Conservation (phyloP, 2,329 filamentous ascomycete genomes). For the Xylogone sp. region DNA sequence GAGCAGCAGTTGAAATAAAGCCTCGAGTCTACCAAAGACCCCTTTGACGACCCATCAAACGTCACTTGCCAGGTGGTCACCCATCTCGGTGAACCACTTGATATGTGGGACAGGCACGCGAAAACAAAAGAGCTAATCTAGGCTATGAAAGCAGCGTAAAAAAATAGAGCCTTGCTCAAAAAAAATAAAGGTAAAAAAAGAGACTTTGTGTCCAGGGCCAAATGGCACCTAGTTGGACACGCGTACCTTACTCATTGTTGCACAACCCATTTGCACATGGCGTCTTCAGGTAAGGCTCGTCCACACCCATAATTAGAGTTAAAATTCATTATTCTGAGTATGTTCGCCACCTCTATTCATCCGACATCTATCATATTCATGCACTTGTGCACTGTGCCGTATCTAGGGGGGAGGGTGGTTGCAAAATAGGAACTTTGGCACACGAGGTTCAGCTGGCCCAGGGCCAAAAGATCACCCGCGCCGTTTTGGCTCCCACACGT, state of each 20-base stretch:
- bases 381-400: background rate
- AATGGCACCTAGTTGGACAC: background rate
- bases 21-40: background rate
- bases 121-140: background rate
- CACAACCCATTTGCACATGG: background rate
- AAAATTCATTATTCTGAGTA: background rate
- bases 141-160: no score
- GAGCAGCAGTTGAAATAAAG: background rate
- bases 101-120: background rate
- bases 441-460: background rate
- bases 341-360: background rate
- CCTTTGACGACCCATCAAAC: background rate
- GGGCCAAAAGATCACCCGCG: background rate
- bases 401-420: no score
- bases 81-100: background rate
- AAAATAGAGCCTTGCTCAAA: background rate
- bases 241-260: background rate
- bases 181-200: background rate
- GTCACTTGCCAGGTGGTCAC: background rate
- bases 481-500: background rate
- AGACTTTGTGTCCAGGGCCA: background rate
- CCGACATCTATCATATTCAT: background rate
- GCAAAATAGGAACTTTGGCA: background rate
- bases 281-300: background rate
- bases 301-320: background rate